Evolutionary conservation across 768 basidiomycete species (phyloP), one percentile per base, ranked within the genome.

Genomic region (Rhodotorula paludigena): DNA sequence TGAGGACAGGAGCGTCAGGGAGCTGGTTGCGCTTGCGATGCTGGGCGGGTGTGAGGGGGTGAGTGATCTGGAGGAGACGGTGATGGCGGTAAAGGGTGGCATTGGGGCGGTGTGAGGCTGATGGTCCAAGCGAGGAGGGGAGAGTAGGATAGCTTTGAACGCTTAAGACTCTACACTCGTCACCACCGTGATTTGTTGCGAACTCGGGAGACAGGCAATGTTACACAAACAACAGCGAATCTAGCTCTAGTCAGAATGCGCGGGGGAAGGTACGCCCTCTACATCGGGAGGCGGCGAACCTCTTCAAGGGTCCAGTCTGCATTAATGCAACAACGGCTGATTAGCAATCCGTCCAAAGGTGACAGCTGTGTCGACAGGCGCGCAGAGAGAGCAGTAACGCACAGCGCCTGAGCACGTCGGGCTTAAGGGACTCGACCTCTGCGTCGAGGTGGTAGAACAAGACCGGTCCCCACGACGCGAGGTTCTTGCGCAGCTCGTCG

Each of bases 391-490:
- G 11, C 4, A 7, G 9, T 9, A 21, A 54, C 64, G 36, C 57
- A 69, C 68, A 72, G 8, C 71, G 56, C 18, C 71, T 49, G 4
- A 72, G 32, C n/a, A 68, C 58, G 41, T 68, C 71, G 0, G 47
- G 49, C 16, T 60, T 64, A 21, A 72, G 55, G 5, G 36, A 62
- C 56, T 64, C 47, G 11, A 72, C 71, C 38, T 72, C 71, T 8
- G 63, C 71, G 41, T 67, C 63, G n/a, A 72, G 62, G 39, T 72
- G 71, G 32, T 57, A 68, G 63, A 78, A 78, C 39, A 79, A 56
- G 10, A 78, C 69, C 5, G 78, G 77, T 3, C 75, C 69, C 71
- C 78, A 78, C 0, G 64, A 64, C 44, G 74, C 75, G 69, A 77
- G 72, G 49, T 76, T 75, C 32, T 25, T 56, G 15, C 75, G 65